Conservation (phyloP, 768 basidiomycete genomes). For the Sistotremastrum suecicum region DNA sequence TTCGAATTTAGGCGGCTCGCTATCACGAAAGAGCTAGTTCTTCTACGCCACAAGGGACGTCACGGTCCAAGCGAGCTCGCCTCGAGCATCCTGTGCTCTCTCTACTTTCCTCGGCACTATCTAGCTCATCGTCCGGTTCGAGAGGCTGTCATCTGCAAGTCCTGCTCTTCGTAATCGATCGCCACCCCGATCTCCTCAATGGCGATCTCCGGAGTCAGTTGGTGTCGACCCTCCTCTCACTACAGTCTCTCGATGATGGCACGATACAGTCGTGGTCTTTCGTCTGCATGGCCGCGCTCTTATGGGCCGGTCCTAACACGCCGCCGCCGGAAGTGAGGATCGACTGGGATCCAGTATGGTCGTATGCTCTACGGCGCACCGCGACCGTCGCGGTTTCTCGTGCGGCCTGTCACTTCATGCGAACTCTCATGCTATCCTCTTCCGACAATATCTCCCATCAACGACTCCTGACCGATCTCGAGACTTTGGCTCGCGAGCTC, state of each 20-base stretch:
- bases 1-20: constrained; percentile 1
- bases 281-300: constrained; percentile 63
- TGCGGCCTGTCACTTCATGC: constrained; percentile 60
- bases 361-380: constrained; percentile 61
- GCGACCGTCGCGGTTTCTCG: constrained; percentile 58
- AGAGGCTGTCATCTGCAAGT: constrained; percentile 47
- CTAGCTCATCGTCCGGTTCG: constrained; percentile 10
- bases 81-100: constrained; percentile 44
- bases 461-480: constrained; percentile 57
- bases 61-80: constrained; percentile 32
- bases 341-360: constrained; percentile 77
- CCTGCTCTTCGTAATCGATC: constrained; percentile 72
- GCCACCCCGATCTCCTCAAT: constrained; percentile 59
- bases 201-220: constrained; percentile 41
- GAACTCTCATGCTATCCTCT: constrained; percentile 29
- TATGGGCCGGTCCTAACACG: constrained; percentile 21
- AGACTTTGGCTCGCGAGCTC: constrained; percentile 65
- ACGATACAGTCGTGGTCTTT: constrained; percentile 75
- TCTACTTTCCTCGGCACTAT: constrained; percentile 33
- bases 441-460: constrained; percentile 28
- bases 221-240: constrained; percentile 37
- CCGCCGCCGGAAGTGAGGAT: constrained; percentile 1
- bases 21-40: neutral
- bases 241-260: constrained; percentile 50
- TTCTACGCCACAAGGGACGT: neutral